Evolutionary conservation across 2,329 filamentous ascomycete genomes (phyloP), one percentile per base, ranked within the genome.

Genomic region (Trichoderma arundinaceum): DNA sequence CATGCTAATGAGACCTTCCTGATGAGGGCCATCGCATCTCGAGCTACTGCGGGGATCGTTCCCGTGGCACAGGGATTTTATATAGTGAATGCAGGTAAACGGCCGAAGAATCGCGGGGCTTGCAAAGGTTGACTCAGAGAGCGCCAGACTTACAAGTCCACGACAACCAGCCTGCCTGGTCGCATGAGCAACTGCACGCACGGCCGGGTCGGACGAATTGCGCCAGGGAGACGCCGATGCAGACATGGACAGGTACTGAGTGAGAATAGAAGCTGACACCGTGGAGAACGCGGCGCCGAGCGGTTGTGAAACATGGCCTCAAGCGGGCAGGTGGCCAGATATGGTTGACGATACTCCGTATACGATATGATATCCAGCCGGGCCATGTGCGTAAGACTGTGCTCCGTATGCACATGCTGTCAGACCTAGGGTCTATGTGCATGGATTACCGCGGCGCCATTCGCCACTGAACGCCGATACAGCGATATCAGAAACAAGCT

Each of bases 1-100:
- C 54, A 15, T 58, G 48, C 59, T 35, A 43, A 52, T 49, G 22
- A 64, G 62, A 64, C 62, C 62, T 64, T 64, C 62, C 62, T 58
- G 60, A 64, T 49, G 53, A 57, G 53, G 53, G 41, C 52, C 35
- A 44, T 52, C 43, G 32, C 62, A 57, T 56, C 44, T 57, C 44
- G 28, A 41, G 53, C 52, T 58, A 64, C 62, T 57, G 52, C 62
- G 51, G 62, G 62, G 62, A 57, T 51, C 52, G 52, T 32, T 64
- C 48, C 59, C 59, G 62, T 58, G 44, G 52, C 62, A 64, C 62
- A 64, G 62, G 52, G 62, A 64, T 57, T 12, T 41, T 52, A 12
- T 44, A 62, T 62, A 62, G 59, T 44, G 59, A 62, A 32, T 62
- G 59, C 59, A 57, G 52, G 44, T 33, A 43, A 28, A 41, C 33